Base-by-base conservation (phyloP, 2,329 filamentous ascomycete species). In the Fusarium sp. region DNA sequence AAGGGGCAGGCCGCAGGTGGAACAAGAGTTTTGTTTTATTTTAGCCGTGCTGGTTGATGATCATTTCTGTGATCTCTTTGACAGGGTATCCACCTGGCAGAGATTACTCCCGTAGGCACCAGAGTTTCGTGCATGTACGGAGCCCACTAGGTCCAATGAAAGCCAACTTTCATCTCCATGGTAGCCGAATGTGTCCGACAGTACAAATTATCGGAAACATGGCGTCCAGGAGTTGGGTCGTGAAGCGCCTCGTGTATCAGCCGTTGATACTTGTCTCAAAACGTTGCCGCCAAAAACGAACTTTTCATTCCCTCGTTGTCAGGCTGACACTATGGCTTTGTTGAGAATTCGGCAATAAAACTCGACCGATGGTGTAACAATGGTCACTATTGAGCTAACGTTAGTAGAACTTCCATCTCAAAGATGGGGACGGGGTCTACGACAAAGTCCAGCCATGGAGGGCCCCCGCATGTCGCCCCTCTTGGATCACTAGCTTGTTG, bases 231-330 rank as follows among this genome's bases (percentile, higher is more conserved):
- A 53, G 18, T 56, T 59, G 42, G 58, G 22, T 51, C 24, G 33
- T 54, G 58, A 58, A 58, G 53, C 67, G 50, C 67, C 66, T 70
- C 34, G 24, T 64, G 67, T 70, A 56, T 71, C 67, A 69, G 58
- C 53, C 67, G 44, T 56, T 68, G 31, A 46, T 28, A 40, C n/a
- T 24, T 44, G 56, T 39, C 31, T 49, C 56, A 48, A 38, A 53
- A 42, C 40, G 36, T 62, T 40, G 17, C 40, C 44, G 63, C 57
- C 50, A 62, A 28, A 53, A 62, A 63, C 45, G 49, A 18, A 46
- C 45, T 58, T 63, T 50, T 36, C 34, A 22, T 22, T 4, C 15
- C 42, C 33, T 18, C 44, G 31, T 22, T 17, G 34, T 17, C 15
- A 45, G 39, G 38, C 24, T 24, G 55, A 39, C 18, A 46, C 26